These are phyloP conservation scores for Capsicum chinense DNA, from an alignment of 257 asterid genomes.

Conservation along the genomic window DNA sequence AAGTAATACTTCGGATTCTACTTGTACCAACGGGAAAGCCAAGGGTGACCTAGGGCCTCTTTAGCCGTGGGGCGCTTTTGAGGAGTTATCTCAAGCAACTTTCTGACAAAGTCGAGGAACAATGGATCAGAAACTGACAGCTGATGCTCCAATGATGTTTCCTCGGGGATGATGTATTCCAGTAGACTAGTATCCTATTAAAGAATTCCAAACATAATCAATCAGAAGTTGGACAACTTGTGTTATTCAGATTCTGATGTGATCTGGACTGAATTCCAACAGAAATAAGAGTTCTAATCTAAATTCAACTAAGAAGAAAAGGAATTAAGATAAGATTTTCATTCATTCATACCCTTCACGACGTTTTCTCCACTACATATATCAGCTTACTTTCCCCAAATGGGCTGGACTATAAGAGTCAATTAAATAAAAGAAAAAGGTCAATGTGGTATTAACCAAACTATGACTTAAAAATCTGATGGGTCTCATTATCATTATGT, in stretches of 20 bases:
- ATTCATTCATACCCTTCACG: too few relatives aligned
- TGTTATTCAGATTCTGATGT: not conserved
- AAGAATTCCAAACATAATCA: conserved; percentile 1
- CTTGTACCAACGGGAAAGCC: conserved; percentile 60
- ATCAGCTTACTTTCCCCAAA: too few relatives aligned
- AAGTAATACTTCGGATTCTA: conserved; percentile 7
- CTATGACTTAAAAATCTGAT: too few relatives aligned
- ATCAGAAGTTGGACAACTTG: not conserved
- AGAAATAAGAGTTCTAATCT: too few relatives aligned
- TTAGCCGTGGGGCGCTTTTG: conserved; percentile 68
- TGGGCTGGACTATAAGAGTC: too few relatives aligned
- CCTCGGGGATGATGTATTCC: conserved; percentile 76
- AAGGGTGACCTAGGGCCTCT: conserved; percentile 80
- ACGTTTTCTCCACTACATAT: too few relatives aligned
- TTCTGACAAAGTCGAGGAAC: conserved; percentile 63
- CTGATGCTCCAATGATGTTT: conserved; percentile 70
- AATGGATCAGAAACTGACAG: conserved; percentile 59
- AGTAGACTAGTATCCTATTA: conserved; percentile 63
- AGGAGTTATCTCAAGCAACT: conserved; percentile 77
- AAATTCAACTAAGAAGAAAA: too few relatives aligned
- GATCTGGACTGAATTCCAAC: too few relatives aligned
- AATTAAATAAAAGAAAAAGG: too few relatives aligned
- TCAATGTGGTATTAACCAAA: too few relatives aligned
- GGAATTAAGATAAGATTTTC: too few relatives aligned
- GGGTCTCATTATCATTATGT: too few relatives aligned